Percentiles rank a stretch among this genome's conserved stretches.
These are phyloP conservation scores for Zasmidium angulare DNA, from an alignment of 2,329 filamentous ascomycete species.

Conservation along the genomic window DNA sequence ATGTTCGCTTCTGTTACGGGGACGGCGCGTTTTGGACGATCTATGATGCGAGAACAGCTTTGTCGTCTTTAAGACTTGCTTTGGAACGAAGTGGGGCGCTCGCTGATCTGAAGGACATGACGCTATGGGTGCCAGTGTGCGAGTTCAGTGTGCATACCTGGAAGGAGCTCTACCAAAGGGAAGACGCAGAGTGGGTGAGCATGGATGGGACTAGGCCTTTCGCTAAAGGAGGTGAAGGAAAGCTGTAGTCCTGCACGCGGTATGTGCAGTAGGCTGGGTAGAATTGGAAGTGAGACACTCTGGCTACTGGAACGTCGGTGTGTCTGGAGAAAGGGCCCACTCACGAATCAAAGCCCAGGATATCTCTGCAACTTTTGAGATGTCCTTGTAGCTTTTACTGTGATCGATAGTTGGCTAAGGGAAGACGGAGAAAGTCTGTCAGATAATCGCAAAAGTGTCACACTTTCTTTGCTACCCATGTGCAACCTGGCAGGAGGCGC, in stretches of 20 bases:
- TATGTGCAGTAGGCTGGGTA: no score
- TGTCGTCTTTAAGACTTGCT: constrained; percentile 3
- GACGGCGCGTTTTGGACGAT: constrained; percentile 21
- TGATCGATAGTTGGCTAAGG: no score
- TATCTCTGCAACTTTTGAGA: no score
- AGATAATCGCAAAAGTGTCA: no score
- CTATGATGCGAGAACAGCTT: constrained; percentile 15
- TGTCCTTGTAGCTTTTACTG: no score
- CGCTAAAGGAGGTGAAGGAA: neutral
- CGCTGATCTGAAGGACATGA: constrained; percentile 12
- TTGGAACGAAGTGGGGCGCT: constrained; percentile 11
- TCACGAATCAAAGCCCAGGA: no score
- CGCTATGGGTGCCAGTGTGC: constrained; percentile 18
- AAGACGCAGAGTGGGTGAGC: constrained; percentile 18
- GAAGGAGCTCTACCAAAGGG: constrained; percentile 14
- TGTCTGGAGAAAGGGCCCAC: no score
- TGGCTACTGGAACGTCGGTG: no score
- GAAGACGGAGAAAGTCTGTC: no score
- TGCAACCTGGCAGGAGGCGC: no score
- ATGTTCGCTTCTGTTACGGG: constrained; percentile 21
- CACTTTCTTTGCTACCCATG: neutral
- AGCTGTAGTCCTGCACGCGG: no score
- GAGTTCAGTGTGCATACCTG: constrained; percentile 19
- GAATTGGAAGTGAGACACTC: no score
- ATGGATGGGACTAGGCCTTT: constrained; percentile 12